Evolutionary conservation across 768 basidiomycete species (phyloP), one percentile per base, ranked within the genome.

Genomic region (Tylopilus felleus): DNA sequence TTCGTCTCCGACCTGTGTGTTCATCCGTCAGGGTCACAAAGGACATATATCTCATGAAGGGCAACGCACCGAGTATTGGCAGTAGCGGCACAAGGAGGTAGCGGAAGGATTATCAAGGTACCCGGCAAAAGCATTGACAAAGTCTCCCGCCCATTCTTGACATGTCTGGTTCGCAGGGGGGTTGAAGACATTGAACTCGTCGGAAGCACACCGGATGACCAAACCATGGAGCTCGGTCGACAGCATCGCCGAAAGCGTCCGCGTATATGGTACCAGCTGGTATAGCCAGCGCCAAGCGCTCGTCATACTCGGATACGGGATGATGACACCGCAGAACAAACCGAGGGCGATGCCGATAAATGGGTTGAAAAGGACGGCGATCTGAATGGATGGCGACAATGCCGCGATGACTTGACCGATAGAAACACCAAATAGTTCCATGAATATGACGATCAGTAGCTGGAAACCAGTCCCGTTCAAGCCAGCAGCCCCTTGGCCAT

Each of bases 221-320:
- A 92, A 75, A 10, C 84, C 89, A 62, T 89, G 82, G 10, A 94
- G 75, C 60, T 90, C 90, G 5, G 87, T 91, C 0, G 87, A 81
- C 28, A 91, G 71, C 77, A 93, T 85, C 17, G 90, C 82, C 7
- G 83, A 77, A 23, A 92, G 69, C 12, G 82, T 74, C 22, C 88
- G 80, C 0, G 87, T 90, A 68, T 83, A 89, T 0, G 90, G 90
- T 42, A 75, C 74, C 8, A 88, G 71, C 56, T 84, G 76, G 68
- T 93, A 93, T 16, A 92, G 68, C 89, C 90, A 93, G n/a, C 80
- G 74, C 86, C 86, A 90, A 76, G 90, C 90, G 27, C 67, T 65
- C 10, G 77, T 76, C 67, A 91, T 69, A 5, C 76, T 77, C 0
- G 84, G 80, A 53, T 79, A 85, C 0, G 88, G 88, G 51, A 91